These are phyloP conservation scores for Raddia guianensis DNA, from an alignment of 176 grass and related monocot genomes.

Conservation along the genomic window DNA sequence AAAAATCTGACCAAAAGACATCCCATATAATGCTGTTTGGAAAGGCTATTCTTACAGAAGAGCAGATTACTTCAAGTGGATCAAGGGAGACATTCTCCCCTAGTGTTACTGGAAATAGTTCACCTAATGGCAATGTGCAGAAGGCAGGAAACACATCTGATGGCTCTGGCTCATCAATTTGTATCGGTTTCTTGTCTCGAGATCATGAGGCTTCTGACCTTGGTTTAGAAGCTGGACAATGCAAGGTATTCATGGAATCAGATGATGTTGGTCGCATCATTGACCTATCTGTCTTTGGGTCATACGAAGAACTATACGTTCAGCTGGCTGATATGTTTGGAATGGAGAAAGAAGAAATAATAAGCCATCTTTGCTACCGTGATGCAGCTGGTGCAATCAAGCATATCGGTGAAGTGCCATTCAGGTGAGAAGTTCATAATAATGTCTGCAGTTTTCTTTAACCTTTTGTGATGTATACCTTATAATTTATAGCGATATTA, in stretches of 20 bases:
- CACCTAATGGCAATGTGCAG: slow-evolving; percentile 35
- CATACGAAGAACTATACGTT: slow-evolving; percentile 73
- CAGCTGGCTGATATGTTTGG: slow-evolving; percentile 80
- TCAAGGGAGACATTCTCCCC: slow-evolving; percentile 58
- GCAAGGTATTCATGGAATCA: slow-evolving; percentile 75
- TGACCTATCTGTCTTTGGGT: slow-evolving; percentile 61
- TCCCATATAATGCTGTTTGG: slow-evolving; percentile 75
- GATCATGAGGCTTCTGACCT: slow-evolving; percentile 44
- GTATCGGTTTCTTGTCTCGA: slow-evolving; percentile 48
- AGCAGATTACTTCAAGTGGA: slow-evolving; percentile 66
- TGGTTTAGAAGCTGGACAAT: slow-evolving; percentile 59
- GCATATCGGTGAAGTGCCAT: slow-evolving; percentile 64
- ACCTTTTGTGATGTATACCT: neutral
- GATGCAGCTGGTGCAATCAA: slow-evolving; percentile 68
- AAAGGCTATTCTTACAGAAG: slow-evolving; percentile 65
- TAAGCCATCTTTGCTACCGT: slow-evolving; percentile 63
- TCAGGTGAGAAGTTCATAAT: slow-evolving; percentile 55
- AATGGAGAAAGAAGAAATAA: slow-evolving; percentile 65
- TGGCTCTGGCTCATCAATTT: slow-evolving; percentile 60
- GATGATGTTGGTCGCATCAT: slow-evolving; percentile 83
- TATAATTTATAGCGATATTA: neutral
- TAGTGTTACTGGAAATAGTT: slow-evolving; percentile 45
- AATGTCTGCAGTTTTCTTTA: neutral
- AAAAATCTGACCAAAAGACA: slow-evolving; percentile 54
- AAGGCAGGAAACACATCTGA: slow-evolving; percentile 55